Percentiles rank a stretch among this genome's conserved stretches.
These are phyloP conservation scores for Cucurbita maxima DNA, from an alignment of 306 rosid species.

Conservation along the genomic window DNA sequence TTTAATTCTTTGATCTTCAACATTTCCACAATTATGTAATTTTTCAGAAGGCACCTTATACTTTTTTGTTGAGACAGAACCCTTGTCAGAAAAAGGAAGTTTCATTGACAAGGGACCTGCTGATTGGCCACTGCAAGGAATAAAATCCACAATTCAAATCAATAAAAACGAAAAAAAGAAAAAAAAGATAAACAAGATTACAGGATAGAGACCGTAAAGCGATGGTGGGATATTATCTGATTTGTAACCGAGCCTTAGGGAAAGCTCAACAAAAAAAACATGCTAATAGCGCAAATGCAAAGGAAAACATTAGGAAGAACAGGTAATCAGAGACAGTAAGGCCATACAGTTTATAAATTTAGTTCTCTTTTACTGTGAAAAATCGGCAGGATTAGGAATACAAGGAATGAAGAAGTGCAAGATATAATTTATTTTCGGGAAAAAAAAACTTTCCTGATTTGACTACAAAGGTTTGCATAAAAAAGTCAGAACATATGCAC, in stretches of 20 bases:
- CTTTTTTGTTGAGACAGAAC: constrained; percentile 17
- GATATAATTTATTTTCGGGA: neutral
- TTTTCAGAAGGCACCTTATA: constrained; percentile 14
- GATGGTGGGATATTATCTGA: neutral
- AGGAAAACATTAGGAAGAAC: neutral
- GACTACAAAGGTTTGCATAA: neutral
- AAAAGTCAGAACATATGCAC: neutral
- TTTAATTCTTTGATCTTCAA: constrained; percentile 14
- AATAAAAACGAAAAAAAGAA: neutral
- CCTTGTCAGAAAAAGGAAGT: constrained; percentile 21
- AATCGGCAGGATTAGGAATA: neutral
- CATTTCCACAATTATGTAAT: constrained; percentile 14
- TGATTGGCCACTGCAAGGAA: constrained; percentile 57
- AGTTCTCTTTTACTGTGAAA: neutral
- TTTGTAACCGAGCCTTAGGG: neutral
- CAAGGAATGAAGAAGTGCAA: neutral
- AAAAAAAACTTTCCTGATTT: neutral
- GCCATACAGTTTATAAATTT: neutral
- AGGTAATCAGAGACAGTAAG: neutral
- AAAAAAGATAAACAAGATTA: neutral
- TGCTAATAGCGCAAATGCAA: neutral
- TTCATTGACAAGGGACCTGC: constrained; percentile 46
- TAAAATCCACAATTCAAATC: constrained; percentile 1
- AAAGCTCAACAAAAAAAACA: neutral
- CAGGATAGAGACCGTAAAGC: neutral